Base-by-base conservation (phyloP, 1,284 basidiomycete species). In the Ceratobasidium papillatum region DNA sequence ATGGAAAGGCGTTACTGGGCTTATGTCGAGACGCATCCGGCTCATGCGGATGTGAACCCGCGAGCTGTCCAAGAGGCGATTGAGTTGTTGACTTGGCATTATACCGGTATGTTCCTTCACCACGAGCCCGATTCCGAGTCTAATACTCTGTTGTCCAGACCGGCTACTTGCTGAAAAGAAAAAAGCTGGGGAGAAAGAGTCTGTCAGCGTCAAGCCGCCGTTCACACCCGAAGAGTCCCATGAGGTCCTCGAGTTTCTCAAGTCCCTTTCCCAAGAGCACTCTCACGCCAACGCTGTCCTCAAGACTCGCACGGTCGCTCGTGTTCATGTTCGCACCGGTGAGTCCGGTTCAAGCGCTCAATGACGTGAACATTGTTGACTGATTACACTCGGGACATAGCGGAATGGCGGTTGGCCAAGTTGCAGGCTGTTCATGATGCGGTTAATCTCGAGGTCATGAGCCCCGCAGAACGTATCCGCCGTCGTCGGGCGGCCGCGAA, bases 221-320 rank as follows among this genome's bases (percentile, higher is more conserved):
- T 76, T 76, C 43, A 75, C 76, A 12, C 56, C 69, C n/a, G 74
- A 69, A 30, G 76, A 76, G 69, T 75, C 74, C 32, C 76, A 73
- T 36, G 76, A 76, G 34, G 74, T 76, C 12, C 73, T 76, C 38
- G 74, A 75, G 43, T 69, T 76, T 34, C 49, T 76, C 43, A 76
- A 75, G 76, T 73, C 73, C 22, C 36, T 76, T 14, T 59, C 62
- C 25, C 22, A 61, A 32, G 61, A 74, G 27, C 25, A 74, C 30
- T 74, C 72, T 64, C 59, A 34, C 30, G 41, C 72, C 34, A 64
- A 74, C 38, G 71, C 72, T 14, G 47, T 74, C 12, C 65, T 76
- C 36, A 71, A 75, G 56, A 76, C 76, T 58, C 73, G 74, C 63
- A 75, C 74, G 49, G 58, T 72, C 30, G 73, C 76, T 19, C 74